Percentiles rank a stretch among this genome's conserved stretches.
These are phyloP conservation scores for Fusarium xyrophilum DNA, from an alignment of 2,329 filamentous ascomycete genomes.

Conservation along the genomic window DNA sequence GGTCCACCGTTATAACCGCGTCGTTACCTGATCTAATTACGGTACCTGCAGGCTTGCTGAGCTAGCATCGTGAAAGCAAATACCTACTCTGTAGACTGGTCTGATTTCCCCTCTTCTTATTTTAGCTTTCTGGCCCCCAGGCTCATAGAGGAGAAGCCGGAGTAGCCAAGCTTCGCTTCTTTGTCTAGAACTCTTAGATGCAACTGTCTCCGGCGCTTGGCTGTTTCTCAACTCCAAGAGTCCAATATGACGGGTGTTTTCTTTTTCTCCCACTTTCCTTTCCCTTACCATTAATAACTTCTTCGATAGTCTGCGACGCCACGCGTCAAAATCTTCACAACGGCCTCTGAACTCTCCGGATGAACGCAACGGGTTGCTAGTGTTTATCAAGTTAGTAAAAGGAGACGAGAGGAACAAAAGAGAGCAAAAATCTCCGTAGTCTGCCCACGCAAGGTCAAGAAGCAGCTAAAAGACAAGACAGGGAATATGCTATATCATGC, in stretches of 20 bases:
- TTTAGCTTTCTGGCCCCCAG: conserved; percentile 8
- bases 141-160: not conserved
- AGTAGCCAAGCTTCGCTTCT: not conserved
- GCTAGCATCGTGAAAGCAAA: conserved; percentile 12
- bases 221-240: not conserved
- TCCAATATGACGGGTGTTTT: not conserved
- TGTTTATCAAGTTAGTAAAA: conserved; percentile 6
- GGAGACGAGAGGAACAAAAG: not conserved
- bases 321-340: conserved; percentile 1
- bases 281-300: not conserved
- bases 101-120: conserved; percentile 13
- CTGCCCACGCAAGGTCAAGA: not conserved
- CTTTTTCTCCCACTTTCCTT: not conserved
- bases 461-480: not conserved
- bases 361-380: not conserved
- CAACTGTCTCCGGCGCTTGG: not conserved
- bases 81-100: no score
- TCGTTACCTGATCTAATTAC: conserved; percentile 20
- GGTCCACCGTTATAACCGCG: conserved; percentile 18
- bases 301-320: conserved; percentile 22
- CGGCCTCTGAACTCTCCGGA: not conserved
- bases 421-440: conserved; percentile 11
- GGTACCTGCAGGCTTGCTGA: not conserved
- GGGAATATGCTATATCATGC: not conserved
- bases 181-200: conserved; percentile 9